Evolutionary conservation across 257 asterid species (phyloP).

Genomic region (Solanum habrochaites): DNA sequence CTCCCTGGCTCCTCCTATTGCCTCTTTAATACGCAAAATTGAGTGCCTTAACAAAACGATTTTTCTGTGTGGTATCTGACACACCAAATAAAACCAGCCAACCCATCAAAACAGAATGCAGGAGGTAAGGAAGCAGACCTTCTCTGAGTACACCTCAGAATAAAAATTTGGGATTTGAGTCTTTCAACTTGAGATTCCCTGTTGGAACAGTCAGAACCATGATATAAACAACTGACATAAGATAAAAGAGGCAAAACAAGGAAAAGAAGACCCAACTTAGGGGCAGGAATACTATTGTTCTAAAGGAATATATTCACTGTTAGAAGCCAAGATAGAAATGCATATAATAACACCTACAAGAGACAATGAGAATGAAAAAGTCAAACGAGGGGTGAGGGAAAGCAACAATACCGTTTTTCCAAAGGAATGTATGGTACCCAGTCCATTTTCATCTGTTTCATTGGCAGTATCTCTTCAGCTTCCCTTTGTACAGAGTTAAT

Average conservation of each 20-base stretch:
- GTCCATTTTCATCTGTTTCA: constrained; percentile 99
- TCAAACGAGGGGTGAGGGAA: background rate
- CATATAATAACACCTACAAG: background rate
- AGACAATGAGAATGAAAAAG: background rate
- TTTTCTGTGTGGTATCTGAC: background rate
- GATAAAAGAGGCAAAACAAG: background rate
- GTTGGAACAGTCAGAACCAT: background rate
- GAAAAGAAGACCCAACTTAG: background rate
- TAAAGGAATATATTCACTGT: background rate
- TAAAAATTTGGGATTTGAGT: constrained; percentile 73
- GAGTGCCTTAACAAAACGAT: background rate
- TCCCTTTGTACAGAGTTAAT: constrained; percentile 93
- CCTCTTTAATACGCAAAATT: background rate
- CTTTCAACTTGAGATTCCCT: constrained; percentile 95
- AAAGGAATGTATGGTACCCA: constrained; percentile 96
- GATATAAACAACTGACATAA: background rate
- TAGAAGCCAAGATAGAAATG: background rate
- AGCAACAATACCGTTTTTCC: constrained; percentile 43
- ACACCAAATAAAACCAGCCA: background rate
- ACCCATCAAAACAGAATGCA: background rate
- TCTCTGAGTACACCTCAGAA: constrained; percentile 79
- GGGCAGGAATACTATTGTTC: background rate
- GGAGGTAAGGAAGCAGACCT: constrained; percentile 33
- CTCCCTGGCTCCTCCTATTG: background rate
- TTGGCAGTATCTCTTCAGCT: constrained; percentile 82